A percentile compares a stretch with the other conserved stretches of the same genome.
Evolutionary conservation across 768 basidiomycete species (phyloP).

Genomic region (Gymnopilus dilepis): DNA sequence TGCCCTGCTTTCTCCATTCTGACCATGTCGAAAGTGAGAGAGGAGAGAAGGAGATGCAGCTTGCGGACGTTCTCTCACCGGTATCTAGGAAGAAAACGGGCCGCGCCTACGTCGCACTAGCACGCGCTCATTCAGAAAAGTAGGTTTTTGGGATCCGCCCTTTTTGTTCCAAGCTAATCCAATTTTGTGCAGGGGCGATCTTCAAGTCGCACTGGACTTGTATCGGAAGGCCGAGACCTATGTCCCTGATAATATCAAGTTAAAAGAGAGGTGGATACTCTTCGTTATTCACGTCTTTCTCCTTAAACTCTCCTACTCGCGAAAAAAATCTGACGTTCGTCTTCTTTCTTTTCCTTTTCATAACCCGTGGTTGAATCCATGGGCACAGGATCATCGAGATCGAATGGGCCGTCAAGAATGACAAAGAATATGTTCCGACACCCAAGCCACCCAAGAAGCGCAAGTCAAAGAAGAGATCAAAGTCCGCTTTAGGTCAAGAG

Average conservation of each 20-base stretch:
- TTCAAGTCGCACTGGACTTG: slow-evolving; percentile 79
- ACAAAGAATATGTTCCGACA: slow-evolving; percentile 61
- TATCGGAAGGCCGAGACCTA: slow-evolving; percentile 84
- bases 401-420: slow-evolving; percentile 76
- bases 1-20: slow-evolving; percentile 12
- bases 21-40: slow-evolving; percentile 51
- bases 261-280: slow-evolving; percentile 87
- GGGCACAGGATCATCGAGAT: slow-evolving; percentile 77
- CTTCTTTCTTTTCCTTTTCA: slow-evolving; percentile 35
- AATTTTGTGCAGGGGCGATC: slow-evolving; percentile 61
- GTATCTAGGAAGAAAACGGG: slow-evolving; percentile 83
- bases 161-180: slow-evolving; percentile 9
- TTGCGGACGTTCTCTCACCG: slow-evolving; percentile 70
- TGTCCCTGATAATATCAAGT: slow-evolving; percentile 85
- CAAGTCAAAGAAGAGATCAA: slow-evolving; percentile 40
- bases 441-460: slow-evolving; percentile 51
- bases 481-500: slow-evolving; percentile 29
- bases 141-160: slow-evolving; percentile 37
- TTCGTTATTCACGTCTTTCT: slow-evolving; percentile 70
- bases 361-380: slow-evolving; percentile 36
- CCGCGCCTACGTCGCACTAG: slow-evolving; percentile 82
- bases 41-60: slow-evolving; percentile 62
- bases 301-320: slow-evolving; percentile 52
- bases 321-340: slow-evolving; percentile 47
- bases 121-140: slow-evolving; percentile 83